Conservation (phyloP, 352 stramenopile species). For the Thalassiosira hispida region DNA sequence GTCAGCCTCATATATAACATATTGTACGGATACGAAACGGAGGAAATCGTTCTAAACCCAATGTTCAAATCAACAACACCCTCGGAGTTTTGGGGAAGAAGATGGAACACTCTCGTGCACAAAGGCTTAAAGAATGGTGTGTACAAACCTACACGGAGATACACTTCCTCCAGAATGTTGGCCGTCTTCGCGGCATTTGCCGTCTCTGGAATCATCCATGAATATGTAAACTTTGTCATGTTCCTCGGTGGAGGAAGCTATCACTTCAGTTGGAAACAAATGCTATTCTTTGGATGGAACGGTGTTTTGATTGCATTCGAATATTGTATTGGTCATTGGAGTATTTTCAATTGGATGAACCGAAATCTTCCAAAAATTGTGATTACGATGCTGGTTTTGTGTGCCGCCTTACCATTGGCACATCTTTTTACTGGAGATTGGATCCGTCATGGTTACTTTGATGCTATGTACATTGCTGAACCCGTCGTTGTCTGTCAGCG, state of each 20-base stretch:
- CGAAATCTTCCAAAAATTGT: conserved; percentile 35
- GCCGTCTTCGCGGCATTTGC: conserved; percentile 65
- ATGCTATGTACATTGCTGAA: conserved; percentile 57
- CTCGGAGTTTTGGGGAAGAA: conserved; percentile 56
- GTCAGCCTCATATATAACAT: conserved; percentile 43
- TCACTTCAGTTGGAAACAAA: too few relatives aligned
- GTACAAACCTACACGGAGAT: conserved; percentile 62
- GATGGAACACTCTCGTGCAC: conserved; percentile 66
- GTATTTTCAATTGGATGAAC: conserved; percentile 46
- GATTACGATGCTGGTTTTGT: conserved; percentile 47
- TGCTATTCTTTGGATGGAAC: conserved; percentile 83
- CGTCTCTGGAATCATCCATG: conserved; percentile 70
- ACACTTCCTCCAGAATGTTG: conserved; percentile 10
- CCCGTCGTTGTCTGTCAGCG: too few relatives aligned
- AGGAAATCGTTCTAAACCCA: conserved; percentile 62
- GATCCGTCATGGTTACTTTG: conserved; percentile 59
- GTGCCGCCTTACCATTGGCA: conserved; percentile 58
- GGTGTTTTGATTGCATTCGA: conserved; percentile 67
- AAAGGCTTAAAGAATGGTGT: conserved; percentile 59
- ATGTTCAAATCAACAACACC: conserved; percentile 44
- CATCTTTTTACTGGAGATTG: conserved; percentile 80
- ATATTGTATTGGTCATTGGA: conserved; percentile 41
- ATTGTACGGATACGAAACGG: conserved; percentile 52
- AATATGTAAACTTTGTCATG: too few relatives aligned
- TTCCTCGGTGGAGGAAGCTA: too few relatives aligned